Conservation (phyloP, 2,329 filamentous ascomycete species). For the Penicillium sp. region DNA sequence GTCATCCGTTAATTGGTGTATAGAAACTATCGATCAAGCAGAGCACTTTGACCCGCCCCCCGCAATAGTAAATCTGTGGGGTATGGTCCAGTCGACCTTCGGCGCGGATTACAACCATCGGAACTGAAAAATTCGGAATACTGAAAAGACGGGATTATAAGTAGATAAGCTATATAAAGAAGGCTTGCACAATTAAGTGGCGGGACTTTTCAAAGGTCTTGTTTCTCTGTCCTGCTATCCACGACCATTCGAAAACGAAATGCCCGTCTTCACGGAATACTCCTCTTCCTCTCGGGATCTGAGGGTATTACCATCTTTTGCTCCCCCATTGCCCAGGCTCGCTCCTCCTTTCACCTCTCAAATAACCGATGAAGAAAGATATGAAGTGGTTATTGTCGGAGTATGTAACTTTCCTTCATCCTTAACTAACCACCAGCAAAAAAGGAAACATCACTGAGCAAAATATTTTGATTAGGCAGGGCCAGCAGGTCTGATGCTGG, state of each 20-base stretch:
- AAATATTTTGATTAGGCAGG: constrained; percentile 30
- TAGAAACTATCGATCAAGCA: no score
- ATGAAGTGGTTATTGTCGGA: constrained; percentile 48
- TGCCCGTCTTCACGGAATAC: constrained; percentile 44
- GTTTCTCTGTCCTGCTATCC: neutral
- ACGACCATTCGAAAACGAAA: constrained; percentile 9
- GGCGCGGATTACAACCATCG: neutral
- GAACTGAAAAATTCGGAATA: neutral
- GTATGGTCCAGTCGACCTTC: neutral
- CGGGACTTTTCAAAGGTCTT: neutral
- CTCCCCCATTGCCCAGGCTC: constrained; percentile 26
- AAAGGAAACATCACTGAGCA: neutral
- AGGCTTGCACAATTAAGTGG: neutral
- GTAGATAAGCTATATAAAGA: neutral
- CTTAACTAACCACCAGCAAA: neutral
- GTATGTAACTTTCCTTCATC: constrained; percentile 9
- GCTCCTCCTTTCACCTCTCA: no score
- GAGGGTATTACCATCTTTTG: constrained; percentile 42
- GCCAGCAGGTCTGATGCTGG: constrained; percentile 48
- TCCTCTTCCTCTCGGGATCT: constrained; percentile 40
- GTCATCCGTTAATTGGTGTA: no score
- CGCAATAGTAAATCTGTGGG: neutral
- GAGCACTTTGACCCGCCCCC: neutral
- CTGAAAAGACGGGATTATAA: neutral
- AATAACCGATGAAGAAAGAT: constrained; percentile 14